Conservation (phyloP, 768 basidiomycete species). For the Phlegmacium glaucopus region DNA sequence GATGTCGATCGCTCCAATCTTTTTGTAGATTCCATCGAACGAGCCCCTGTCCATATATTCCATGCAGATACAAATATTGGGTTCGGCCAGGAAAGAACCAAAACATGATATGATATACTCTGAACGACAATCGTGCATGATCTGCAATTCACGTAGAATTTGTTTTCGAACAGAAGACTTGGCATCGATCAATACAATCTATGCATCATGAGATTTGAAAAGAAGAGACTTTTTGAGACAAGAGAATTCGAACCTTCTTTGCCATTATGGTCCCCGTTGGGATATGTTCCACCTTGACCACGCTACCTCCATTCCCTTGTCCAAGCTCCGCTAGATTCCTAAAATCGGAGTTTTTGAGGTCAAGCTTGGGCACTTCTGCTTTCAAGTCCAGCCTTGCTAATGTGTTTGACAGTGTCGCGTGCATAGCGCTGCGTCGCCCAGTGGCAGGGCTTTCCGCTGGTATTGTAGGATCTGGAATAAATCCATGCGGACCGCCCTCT, state of each 20-base stretch:
- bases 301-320: slow-evolving; percentile 95
- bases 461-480: slow-evolving; percentile 33
- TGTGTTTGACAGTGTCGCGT: slow-evolving; percentile 73
- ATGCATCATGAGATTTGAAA: slow-evolving; percentile 1
- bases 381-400: slow-evolving; percentile 83
- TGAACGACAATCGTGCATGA: slow-evolving; percentile 97
- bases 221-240: background rate
- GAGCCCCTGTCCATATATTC: slow-evolving; percentile 95
- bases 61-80: slow-evolving; percentile 99
- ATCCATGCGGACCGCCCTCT: slow-evolving; percentile 13
- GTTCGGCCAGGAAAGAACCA: slow-evolving; percentile 94
- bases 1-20: slow-evolving; percentile 87
- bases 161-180: slow-evolving; percentile 96
- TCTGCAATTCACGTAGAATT: slow-evolving; percentile 95
- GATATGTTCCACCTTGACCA: slow-evolving; percentile 90
- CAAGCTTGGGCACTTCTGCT: slow-evolving; percentile 36
- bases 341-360: slow-evolving; percentile 85
- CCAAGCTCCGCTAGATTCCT: slow-evolving; percentile 89
- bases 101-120: slow-evolving; percentile 95
- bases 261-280: slow-evolving; percentile 95
- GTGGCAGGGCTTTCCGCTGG: slow-evolving; percentile 51
- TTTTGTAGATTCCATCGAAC: slow-evolving; percentile 93
- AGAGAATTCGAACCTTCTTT: slow-evolving; percentile 71
- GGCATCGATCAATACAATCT: slow-evolving; percentile 95
- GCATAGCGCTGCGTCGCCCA: slow-evolving; percentile 47